Base-by-base conservation (phyloP, 306 rosid species). In the Pueraria montana region DNA sequence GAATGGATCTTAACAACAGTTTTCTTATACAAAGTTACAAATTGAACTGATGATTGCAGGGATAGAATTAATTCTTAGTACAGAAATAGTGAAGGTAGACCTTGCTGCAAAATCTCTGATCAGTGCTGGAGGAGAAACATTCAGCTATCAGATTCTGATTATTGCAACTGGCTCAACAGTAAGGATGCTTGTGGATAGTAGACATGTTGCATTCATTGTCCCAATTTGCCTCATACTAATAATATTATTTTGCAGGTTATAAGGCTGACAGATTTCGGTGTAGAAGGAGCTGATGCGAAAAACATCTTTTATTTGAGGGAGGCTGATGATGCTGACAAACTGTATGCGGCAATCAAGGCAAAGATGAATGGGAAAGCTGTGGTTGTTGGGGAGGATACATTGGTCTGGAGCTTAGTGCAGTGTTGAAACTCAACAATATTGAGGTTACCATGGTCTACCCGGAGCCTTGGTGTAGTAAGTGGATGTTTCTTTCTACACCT, bases 381-480 rank as follows among this genome's bases (percentile, higher is more conserved):
- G 76, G 86, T 96, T 84, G 99, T 96, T 71, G 99, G 99, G 99
- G 99, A 82, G 99, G 97, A 66, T 94, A 96, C 88, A 96, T 96
- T 11, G 96, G 99, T 87, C 92, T 96, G 78, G 99, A 96, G 87
- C 90, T 96, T 76, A 85, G 97, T 88, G 99, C 99, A 26, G 96
- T 85, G 52, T 82, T 96, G 89, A 85, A 71, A 80, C 88, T 94
- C 71, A 96, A 96, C 87, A 86, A 94, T 79, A 52, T 89, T 77
- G 97, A 96, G 73, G 95, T 90, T 63, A 88, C 69, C 79, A 96
- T 96, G 99, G 97, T 96, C 82, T 96, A 94, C 88, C 99, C 99
- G 16, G 99, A 96, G 84, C 98, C 98, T 42, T 96, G 99, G 99
- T 94, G 98, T 86, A 96, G 99, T 96, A 92, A 92, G 99, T 94